These are phyloP conservation scores for Jacaranda mimosifolia DNA, from an alignment of 257 asterid genomes.

Conservation along the genomic window DNA sequence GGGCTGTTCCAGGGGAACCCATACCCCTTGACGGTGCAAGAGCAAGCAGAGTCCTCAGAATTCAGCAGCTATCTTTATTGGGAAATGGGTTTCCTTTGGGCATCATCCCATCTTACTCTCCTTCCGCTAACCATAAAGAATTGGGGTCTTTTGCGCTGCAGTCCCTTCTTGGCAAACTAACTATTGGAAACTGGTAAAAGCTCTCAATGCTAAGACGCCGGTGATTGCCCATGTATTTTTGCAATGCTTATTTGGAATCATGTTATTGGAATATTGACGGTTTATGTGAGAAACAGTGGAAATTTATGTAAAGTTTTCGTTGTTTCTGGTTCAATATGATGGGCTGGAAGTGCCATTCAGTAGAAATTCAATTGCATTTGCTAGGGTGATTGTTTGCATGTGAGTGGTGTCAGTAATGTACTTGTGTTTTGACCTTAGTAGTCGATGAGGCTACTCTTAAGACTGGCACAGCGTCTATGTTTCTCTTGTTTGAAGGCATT, in stretches of 20 bases:
- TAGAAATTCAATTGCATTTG: not conserved
- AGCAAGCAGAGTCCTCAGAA: conserved; percentile 66
- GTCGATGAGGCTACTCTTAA: not conserved
- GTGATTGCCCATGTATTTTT: not conserved
- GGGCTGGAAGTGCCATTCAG: not conserved
- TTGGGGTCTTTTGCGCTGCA: conserved; percentile 85
- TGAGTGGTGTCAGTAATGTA: not conserved
- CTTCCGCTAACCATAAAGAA: conserved; percentile 59
- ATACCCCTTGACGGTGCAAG: conserved; percentile 69
- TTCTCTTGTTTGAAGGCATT: not conserved
- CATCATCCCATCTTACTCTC: conserved; percentile 71
- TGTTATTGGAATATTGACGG: not conserved
- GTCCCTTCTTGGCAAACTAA: conserved; percentile 59
- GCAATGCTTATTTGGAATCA: not conserved
- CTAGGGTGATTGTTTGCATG: not conserved
- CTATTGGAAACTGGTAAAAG: conserved; percentile 56
- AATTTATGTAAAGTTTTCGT: not conserved
- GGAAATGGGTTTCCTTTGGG: conserved; percentile 81
- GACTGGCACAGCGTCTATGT: not conserved
- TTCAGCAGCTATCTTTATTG: conserved; percentile 71
- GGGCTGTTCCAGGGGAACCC: conserved; percentile 83
- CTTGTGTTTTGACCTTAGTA: not conserved
- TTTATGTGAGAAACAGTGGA: not conserved
- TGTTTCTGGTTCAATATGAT: not conserved
- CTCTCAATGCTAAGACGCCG: not conserved